These are phyloP conservation scores for Yamadazyma oceani DNA, from an alignment of 1,139 yeast species.

Conservation along the genomic window DNA sequence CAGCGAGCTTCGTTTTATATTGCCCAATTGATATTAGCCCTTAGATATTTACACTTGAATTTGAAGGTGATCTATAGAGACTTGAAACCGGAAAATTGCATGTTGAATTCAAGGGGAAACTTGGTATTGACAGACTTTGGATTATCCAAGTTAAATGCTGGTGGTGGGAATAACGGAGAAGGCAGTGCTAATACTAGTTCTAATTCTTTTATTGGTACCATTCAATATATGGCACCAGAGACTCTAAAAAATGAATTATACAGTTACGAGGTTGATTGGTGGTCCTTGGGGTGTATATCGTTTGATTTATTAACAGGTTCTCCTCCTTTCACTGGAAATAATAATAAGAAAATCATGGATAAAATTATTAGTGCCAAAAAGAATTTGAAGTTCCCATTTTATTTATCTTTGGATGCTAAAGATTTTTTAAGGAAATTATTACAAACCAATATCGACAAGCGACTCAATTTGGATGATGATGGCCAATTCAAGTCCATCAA, in stretches of 20 bases:
- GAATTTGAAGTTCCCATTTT: conserved; percentile 75
- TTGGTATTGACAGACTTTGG: conserved; percentile 91
- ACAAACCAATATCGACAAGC: conserved; percentile 70
- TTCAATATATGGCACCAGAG: conserved; percentile 97
- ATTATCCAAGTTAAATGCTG: conserved; percentile 68
- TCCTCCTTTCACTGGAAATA: conserved; percentile 93
- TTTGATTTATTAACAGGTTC: conserved; percentile 86
- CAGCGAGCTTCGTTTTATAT: conserved; percentile 77
- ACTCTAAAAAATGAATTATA: conserved; percentile 83
- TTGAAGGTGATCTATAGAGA: conserved; percentile 90
- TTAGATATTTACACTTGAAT: conserved; percentile 68
- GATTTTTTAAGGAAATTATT: conserved; percentile 73
- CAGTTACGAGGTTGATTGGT: conserved; percentile 90
- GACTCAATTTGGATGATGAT: conserved; percentile 64
- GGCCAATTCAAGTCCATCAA: conserved; percentile 50
- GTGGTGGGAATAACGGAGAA: no score
- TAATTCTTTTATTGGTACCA: conserved; percentile 81
- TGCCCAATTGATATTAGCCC: conserved; percentile 83
- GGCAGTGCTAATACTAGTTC: conserved; percentile 37
- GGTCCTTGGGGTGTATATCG: conserved; percentile 92
- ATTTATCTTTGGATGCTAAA: conserved; percentile 80
- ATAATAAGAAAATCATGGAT: conserved; percentile 77
- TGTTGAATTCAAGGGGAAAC: conserved; percentile 76
- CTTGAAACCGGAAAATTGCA: conserved; percentile 90
- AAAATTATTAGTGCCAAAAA: conserved; percentile 68